A percentile compares a stretch with the other conserved stretches of the same genome.
phyloP scores from a whole-genome alignment of 768 basidiomycete genomes.

The Termitomyces sp. region DNA sequence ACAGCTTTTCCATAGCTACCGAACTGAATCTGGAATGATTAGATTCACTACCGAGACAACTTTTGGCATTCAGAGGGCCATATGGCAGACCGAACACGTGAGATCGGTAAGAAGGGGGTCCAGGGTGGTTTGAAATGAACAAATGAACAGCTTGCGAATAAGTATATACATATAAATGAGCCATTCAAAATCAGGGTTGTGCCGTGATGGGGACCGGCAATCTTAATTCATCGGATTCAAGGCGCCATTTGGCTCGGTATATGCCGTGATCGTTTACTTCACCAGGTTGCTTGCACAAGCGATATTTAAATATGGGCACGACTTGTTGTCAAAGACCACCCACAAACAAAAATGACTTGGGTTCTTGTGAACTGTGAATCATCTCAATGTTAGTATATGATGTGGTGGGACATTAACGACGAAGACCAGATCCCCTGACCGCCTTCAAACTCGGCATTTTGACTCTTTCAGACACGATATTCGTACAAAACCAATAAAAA shows the following conservation, averaged over 20 bases:
- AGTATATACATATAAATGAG: too few species aligned
- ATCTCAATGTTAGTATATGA: too few species aligned
- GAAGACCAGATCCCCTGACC: too few species aligned
- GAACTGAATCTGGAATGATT: background rate
- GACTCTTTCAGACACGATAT: background rate
- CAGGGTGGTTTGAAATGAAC: background rate
- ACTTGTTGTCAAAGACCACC: too few species aligned
- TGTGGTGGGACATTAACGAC: too few species aligned
- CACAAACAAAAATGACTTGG: constrained; percentile 5
- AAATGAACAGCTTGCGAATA: too few species aligned
- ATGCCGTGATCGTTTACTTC: too few species aligned
- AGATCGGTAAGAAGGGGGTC: background rate
- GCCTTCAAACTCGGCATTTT: background rate
- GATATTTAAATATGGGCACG: too few species aligned
- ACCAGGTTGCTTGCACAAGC: too few species aligned
- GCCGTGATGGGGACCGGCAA: background rate
- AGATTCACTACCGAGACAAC: background rate
- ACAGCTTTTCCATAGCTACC: background rate
- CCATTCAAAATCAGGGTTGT: background rate
- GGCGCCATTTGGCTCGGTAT: too few species aligned
- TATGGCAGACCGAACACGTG: background rate
- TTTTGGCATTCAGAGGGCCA: too few species aligned
- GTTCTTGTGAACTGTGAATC: constrained; percentile 7
- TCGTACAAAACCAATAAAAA: background rate
- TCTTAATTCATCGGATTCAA: too few species aligned